Base-by-base conservation (phyloP, 257 asterid genomes). In the Solanum megistacrolobum region DNA sequence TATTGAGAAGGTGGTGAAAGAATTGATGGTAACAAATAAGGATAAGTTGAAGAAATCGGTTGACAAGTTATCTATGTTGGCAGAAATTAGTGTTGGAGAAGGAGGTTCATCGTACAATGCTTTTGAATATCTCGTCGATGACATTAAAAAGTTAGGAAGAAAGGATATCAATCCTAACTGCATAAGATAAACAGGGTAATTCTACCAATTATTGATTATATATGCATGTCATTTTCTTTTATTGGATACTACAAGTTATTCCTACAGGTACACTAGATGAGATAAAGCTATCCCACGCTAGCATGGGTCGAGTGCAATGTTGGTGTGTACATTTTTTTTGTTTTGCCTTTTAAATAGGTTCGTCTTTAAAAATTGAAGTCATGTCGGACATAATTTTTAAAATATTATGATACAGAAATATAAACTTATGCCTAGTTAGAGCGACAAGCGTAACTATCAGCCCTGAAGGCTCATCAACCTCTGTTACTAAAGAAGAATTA, bases 61-160 rank as follows among this genome's bases (percentile, higher is more conserved):
- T n/a, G 68, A 46, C 14, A 14, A 10, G 7, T 83, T 87, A 91
- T 88, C 94, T 0, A 65, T 58, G 13, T 55, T 92, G 88, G 95
- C 92, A 4, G 68, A 29, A 31, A 72, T 75, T 41, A 92, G 93
- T 18, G 89, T 94, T 34, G 65, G 86, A n/a, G 75, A 87, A 86
- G 94, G 89, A 52, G 97, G 97, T 23, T 83, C 93, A 5, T 94
- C 97, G 1, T 90, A 83, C 36, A 12, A 16, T 39, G 88, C 86
- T 34, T 74, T 94, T 86, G 78, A 93, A 85, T 8, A 7, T 21
- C 87, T 90, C 6, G 88, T 89, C 27, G 55, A 87, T 11, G 58
- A 52, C 31, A 58, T 83, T 76, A 76, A n/a, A 39, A 76, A 76
- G 7, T n/a, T 76, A 6, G 23, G 83, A 31, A 76, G 83, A n/a